phyloP scores from a whole-genome alignment of 495 filamentous ascomycete genomes.

The Podospora appendiculata region DNA sequence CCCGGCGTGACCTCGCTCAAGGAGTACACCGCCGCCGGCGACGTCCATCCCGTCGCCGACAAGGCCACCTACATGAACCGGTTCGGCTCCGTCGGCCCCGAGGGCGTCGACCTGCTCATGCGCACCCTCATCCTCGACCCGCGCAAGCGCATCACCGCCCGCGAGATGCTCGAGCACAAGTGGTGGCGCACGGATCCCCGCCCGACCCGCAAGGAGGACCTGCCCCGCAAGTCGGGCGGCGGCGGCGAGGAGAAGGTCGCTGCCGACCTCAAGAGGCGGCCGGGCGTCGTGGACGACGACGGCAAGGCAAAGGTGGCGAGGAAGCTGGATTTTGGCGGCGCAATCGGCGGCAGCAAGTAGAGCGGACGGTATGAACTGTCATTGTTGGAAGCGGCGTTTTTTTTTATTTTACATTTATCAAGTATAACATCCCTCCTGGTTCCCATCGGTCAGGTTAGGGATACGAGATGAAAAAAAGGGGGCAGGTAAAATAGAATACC shows the following conservation, averaged over 20 bases:
- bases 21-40: constrained; percentile 61
- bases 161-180: constrained; percentile 66
- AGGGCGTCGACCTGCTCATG: constrained; percentile 82
- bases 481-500: too few relatives aligned
- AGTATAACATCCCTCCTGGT: too few relatives aligned
- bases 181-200: constrained; percentile 84
- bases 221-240: constrained; percentile 57
- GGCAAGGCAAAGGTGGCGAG: constrained; percentile 60
- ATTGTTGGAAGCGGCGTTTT: too few relatives aligned
- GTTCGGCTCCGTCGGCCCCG: constrained; percentile 69
- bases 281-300: constrained; percentile 63
- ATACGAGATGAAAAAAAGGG: too few relatives aligned
- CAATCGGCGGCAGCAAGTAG: constrained; percentile 13
- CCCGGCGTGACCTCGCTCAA: constrained; percentile 77
- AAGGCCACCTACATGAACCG: constrained; percentile 59
- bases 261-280: constrained; percentile 72
- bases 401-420: too few relatives aligned
- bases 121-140: constrained; percentile 83
- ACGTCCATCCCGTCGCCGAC: constrained; percentile 52
- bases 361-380: too few relatives aligned
- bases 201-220: constrained; percentile 74
- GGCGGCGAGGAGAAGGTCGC: constrained; percentile 71
- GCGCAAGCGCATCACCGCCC: constrained; percentile 66
- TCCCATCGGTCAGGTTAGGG: too few relatives aligned
- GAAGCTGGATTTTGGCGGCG: constrained; percentile 73